Conservation (phyloP, 164 flowering plant genomes). For the Vitis rotundifolia region DNA sequence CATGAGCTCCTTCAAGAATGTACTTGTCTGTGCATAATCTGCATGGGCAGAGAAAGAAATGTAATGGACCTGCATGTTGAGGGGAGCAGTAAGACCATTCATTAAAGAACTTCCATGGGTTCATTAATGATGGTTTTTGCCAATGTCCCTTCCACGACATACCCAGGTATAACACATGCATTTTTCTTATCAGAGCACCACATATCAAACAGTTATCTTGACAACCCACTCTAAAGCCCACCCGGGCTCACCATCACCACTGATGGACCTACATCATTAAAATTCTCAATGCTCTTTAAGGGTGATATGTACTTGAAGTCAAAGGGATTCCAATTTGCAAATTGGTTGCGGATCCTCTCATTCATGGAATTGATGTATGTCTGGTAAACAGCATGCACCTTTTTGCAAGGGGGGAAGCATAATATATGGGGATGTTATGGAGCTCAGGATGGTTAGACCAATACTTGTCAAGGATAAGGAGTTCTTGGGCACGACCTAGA, state of each 20-base stretch:
- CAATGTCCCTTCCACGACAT: slow-evolving; percentile 85
- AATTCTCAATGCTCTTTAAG: slow-evolving; percentile 78
- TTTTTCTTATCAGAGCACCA: slow-evolving; percentile 97
- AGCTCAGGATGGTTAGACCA: slow-evolving; percentile 95
- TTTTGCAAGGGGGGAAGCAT: slow-evolving; percentile 97
- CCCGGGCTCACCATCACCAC: slow-evolving; percentile 98
- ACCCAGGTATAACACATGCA: slow-evolving; percentile 92
- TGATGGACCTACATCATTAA: slow-evolving; percentile 88
- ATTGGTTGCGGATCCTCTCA: slow-evolving; percentile 82
- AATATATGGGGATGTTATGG: slow-evolving; percentile 86
- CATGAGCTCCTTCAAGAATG: slow-evolving; percentile 84
- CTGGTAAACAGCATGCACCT: slow-evolving; percentile 92
- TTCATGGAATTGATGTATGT: slow-evolving; percentile 95
- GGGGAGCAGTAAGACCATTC: slow-evolving; percentile 88
- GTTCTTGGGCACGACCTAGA: slow-evolving; percentile 98
- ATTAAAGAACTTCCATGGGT: slow-evolving; percentile 91
- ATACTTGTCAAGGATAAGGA: slow-evolving; percentile 90
- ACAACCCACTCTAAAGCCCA: slow-evolving; percentile 90
- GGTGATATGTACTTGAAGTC: slow-evolving; percentile 84
- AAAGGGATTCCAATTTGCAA: slow-evolving; percentile 83
- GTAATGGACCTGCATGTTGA: slow-evolving; percentile 94
- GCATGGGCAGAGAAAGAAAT: slow-evolving; percentile 98
- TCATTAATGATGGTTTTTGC: slow-evolving; percentile 89
- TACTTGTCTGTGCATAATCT: slow-evolving; percentile 86
- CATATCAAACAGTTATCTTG: slow-evolving; percentile 86